phyloP scores from a whole-genome alignment of 1,284 basidiomycete genomes.

The Sutorius eximius region DNA sequence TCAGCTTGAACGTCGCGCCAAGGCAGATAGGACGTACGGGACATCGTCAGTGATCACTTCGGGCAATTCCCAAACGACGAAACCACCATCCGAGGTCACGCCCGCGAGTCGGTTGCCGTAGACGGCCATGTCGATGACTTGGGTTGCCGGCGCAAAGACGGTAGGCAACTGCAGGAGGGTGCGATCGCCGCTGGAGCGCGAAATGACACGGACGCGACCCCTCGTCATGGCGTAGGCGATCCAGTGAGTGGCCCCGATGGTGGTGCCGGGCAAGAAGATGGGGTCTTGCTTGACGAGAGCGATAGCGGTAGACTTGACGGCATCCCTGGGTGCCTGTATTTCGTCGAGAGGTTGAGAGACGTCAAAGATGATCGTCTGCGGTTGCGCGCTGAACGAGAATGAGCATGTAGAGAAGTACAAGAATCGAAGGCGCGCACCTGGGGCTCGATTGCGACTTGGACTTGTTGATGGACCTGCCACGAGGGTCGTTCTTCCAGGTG shows the following conservation, averaged over 20 bases:
- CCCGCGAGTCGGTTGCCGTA: constrained; percentile 78
- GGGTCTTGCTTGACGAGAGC: constrained; percentile 80
- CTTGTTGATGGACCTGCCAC: constrained; percentile 42
- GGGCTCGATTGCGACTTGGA: constrained; percentile 56
- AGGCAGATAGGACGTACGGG: constrained; percentile 53
- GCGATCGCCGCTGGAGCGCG: constrained; percentile 79
- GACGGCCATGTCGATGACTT: constrained; percentile 80
- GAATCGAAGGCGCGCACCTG: constrained; percentile 39
- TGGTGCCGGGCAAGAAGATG: constrained; percentile 76
- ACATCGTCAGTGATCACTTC: constrained; percentile 79
- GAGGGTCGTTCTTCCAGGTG: constrained; percentile 43
- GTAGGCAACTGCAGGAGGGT: constrained; percentile 74
- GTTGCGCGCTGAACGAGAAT: constrained; percentile 43
- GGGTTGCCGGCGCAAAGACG: constrained; percentile 58
- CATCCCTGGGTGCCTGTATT: constrained; percentile 68
- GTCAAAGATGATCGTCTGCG: constrained; percentile 72
- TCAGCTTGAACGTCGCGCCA: constrained; percentile 6
- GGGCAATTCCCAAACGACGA: constrained; percentile 83
- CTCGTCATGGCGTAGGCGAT: constrained; percentile 90
- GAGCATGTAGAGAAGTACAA: background rate
- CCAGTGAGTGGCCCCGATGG: constrained; percentile 84
- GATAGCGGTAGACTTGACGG: constrained; percentile 78
- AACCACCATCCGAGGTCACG: constrained; percentile 81
- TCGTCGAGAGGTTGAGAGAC: constrained; percentile 68
- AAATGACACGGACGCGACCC: constrained; percentile 83